These are phyloP conservation scores for Coccomyxa subellipsoidea DNA, from an alignment of 163 green algal genomes.

Conservation along the genomic window DNA sequence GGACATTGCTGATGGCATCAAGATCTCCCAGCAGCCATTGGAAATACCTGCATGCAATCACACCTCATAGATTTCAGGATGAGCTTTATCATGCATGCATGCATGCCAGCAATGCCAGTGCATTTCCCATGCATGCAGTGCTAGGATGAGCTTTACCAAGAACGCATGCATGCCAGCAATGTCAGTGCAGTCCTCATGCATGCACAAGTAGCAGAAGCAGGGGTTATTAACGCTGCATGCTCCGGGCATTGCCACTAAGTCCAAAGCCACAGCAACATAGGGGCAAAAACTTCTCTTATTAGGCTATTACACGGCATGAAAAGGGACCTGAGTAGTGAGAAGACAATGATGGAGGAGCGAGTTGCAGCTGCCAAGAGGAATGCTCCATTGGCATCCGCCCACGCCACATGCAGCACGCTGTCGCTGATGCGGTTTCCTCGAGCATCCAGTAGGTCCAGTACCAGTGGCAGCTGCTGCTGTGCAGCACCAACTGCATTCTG, in stretches of 20 bases:
- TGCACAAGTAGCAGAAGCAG: too few relatives aligned
- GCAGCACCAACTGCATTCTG: not conserved
- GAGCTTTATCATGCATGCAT: not conserved
- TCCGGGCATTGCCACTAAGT: not conserved
- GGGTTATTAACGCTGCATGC: not conserved
- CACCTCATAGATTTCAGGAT: not conserved
- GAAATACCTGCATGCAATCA: constrained; percentile 2
- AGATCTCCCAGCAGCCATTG: not conserved
- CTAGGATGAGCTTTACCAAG: not conserved
- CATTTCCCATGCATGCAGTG: not conserved
- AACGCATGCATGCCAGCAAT: not conserved
- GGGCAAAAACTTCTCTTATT: not conserved
- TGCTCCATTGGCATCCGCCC: constrained; percentile 37
- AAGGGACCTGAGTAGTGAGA: constrained; percentile 34
- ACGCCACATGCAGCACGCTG: constrained; percentile 27
- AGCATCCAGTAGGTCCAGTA: not conserved
- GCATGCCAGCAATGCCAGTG: not conserved
- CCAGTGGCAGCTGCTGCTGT: not conserved
- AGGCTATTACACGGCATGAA: not conserved
- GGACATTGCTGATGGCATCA: not conserved
- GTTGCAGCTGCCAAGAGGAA: constrained; percentile 46
- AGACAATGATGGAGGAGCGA: constrained; percentile 38
- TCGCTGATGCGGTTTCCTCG: constrained; percentile 12
- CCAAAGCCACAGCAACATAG: not conserved
- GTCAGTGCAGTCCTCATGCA: too few relatives aligned